Conservation (phyloP, 73 alveolate genomes). For the Tetrahymena thermophila region DNA sequence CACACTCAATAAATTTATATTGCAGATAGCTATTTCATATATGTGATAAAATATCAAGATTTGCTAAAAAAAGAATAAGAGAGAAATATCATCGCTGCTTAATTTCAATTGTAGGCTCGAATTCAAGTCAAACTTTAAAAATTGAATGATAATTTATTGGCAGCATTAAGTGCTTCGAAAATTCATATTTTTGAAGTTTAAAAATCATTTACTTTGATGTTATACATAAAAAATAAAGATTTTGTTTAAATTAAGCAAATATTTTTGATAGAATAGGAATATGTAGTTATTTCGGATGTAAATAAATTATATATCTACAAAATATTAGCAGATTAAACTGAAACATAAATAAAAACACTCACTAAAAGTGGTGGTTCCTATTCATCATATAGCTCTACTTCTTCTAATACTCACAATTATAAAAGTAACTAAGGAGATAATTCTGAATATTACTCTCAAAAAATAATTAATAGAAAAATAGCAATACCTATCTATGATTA, state of each 20-base stretch:
- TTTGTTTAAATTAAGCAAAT: background rate
- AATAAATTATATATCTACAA: background rate
- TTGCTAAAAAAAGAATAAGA: background rate
- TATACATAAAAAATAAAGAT: background rate
- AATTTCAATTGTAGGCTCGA: background rate
- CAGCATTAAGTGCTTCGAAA: background rate
- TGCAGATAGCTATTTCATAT: background rate
- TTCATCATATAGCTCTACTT: background rate
- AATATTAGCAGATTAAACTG: background rate
- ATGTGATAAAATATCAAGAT: background rate
- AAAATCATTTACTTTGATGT: background rate
- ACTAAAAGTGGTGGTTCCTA: background rate
- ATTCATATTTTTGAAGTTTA: background rate
- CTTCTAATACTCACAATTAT: background rate
- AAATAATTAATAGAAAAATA: background rate
- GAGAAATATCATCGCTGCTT: background rate
- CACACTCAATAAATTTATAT: background rate
- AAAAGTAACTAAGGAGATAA: background rate
- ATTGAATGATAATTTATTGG: background rate
- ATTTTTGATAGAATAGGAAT: background rate
- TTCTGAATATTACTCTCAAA: background rate
- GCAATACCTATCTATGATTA: background rate
- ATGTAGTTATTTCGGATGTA: background rate
- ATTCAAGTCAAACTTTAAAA: background rate
- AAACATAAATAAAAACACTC: background rate